A percentile compares a stretch with the other conserved stretches of the same genome.
Conservation (phyloP, 345 rosid species). For the Sisymbrium altissimum region DNA sequence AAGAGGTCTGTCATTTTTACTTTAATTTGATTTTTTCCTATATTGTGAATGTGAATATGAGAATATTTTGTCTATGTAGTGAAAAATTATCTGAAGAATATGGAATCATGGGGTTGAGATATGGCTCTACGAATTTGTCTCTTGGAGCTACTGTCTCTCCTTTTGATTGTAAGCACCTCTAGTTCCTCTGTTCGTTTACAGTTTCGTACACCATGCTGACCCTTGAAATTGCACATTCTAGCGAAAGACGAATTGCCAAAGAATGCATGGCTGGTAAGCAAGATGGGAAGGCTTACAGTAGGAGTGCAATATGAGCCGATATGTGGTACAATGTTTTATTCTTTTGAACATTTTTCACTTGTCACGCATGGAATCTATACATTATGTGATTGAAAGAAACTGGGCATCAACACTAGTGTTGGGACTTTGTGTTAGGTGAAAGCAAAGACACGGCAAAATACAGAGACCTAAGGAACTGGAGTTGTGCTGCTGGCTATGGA, state of each 20-base stretch:
- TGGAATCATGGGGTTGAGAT: constrained; percentile 83
- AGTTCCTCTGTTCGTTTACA: not conserved
- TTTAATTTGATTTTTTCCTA: not conserved
- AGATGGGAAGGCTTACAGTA: constrained; percentile 75
- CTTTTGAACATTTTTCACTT: not conserved
- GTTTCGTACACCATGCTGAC: not conserved
- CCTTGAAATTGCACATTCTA: constrained; percentile 22
- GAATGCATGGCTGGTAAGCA: constrained; percentile 83
- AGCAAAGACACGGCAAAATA: constrained; percentile 44
- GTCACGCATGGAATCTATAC: not conserved
- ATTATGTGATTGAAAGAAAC: constrained; percentile 15
- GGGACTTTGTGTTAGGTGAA: constrained; percentile 45
- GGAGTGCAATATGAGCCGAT: constrained; percentile 83
- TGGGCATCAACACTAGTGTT: not conserved
- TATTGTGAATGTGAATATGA: not conserved
- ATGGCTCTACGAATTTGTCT: constrained; percentile 68
- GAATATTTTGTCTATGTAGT: constrained; percentile 19
- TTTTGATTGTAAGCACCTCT: constrained; percentile 42
- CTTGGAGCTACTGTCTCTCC: constrained; percentile 66
- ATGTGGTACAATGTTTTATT: constrained; percentile 35
- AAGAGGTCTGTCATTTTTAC: not conserved
- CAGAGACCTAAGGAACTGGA: constrained; percentile 71
- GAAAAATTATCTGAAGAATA: constrained; percentile 50
- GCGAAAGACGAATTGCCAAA: constrained; percentile 59
- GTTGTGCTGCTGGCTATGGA: constrained; percentile 84